A percentile compares a stretch with the other conserved stretches of the same genome.
Evolutionary conservation across 2,329 filamentous ascomycete species (phyloP).

Genomic region (Bipolaris victoriae): DNA sequence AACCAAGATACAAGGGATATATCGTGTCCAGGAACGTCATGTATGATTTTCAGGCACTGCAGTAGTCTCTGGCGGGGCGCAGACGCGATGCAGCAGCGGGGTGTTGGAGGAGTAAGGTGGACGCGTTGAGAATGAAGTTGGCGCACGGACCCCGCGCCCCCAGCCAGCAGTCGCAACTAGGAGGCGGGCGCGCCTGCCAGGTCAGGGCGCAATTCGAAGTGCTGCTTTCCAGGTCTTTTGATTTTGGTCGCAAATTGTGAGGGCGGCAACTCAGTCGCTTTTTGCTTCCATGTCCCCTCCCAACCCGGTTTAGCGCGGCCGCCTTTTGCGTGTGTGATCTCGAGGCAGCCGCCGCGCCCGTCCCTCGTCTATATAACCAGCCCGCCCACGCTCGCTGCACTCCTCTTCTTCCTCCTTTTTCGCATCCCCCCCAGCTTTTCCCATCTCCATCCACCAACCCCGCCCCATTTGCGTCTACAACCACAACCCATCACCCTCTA

Average conservation of each 20-base stretch:
- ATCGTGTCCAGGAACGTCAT: too few relatives aligned
- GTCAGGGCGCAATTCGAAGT: conserved; percentile 17
- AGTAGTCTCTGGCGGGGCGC: too few relatives aligned
- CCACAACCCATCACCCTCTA: conserved; percentile 27
- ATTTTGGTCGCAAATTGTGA: conserved; percentile 25
- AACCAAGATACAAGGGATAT: too few relatives aligned
- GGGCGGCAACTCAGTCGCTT: conserved; percentile 14
- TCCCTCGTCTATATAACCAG: conserved; percentile 30
- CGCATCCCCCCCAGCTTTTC: conserved; percentile 20
- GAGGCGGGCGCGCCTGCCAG: conserved; percentile 7
- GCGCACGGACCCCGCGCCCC: conserved; percentile 14
- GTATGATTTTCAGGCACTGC: too few relatives aligned
- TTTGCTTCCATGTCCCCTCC: conserved; percentile 27
- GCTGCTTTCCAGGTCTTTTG: conserved; percentile 29
- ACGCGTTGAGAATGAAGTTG: conserved; percentile 14
- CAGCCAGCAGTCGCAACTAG: conserved; percentile 1
- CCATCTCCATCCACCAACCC: conserved; percentile 14
- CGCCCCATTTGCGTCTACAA: conserved; percentile 8
- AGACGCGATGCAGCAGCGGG: background rate
- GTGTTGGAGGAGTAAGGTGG: conserved; percentile 3
- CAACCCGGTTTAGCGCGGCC: conserved; percentile 32
- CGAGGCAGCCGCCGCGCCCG: conserved; percentile 30
- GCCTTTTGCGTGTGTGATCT: conserved; percentile 28
- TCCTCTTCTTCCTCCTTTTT: conserved; percentile 24
- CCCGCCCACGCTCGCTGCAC: conserved; percentile 18